Evolutionary conservation across 1,284 basidiomycete species (phyloP), one percentile per base, ranked within the genome.

Genomic region (Puccinia polysora): DNA sequence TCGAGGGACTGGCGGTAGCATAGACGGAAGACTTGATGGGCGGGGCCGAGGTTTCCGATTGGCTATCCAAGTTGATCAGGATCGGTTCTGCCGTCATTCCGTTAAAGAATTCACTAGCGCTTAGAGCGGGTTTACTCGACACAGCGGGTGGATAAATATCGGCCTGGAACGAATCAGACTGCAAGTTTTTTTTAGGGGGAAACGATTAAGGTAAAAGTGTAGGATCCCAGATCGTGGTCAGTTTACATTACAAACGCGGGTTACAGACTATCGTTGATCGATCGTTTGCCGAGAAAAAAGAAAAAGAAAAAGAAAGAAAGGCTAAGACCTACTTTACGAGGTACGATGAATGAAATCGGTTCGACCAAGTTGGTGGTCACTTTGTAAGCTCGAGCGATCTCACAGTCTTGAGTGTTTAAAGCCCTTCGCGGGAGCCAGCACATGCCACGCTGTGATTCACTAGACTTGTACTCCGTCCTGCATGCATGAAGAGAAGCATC

Each of bases 321-420:
- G 45, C 18, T 7, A 36, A n/a, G 23, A 75, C 82, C 71, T 74
- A 88, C 89, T 81, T 89, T 93, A 76, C 94, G 86, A 12, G 94
- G 95, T 20, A 97, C 92, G 77, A 93, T 89, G 82, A 97, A 97
- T 0, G 87, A 87, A 76, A 97, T 89, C 2, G 93, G 90, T 79
- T 97, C 92, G 74, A 97, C 86, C 38, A 84, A 83, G 25, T 82
- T 82, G 0, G 85, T 87, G 3, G 87, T 85, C 32, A 97, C 85
- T 81, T 98, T 98, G 86, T 91, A 97, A 0, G 90, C 92, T 52
- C 92, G 86, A 0, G 92, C 94, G 76, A 97, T 97, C 81, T 98
- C 96, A 80, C 93, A 95, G 70, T 97, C 91, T 43, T 85, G 82
- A 20, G 94, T 88, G 78, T 87, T 91, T 75, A 97, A 85, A 0